Conservation (phyloP, 1,284 basidiomycete species). For the Leccinum cinnamomeum region DNA sequence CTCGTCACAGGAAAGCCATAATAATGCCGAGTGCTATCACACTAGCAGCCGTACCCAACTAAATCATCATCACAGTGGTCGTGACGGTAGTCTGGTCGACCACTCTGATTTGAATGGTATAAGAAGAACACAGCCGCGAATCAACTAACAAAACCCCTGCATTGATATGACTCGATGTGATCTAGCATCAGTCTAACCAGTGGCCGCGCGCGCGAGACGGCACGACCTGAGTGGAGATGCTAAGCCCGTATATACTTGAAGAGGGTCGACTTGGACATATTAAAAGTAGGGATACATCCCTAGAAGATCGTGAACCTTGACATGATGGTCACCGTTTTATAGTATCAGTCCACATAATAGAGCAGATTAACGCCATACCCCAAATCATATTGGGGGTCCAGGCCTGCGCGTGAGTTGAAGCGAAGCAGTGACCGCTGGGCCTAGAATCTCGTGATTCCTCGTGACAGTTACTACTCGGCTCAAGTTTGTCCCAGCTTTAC, state of each 20-base stretch:
- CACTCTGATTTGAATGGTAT: constrained; percentile 36
- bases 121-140: constrained; percentile 39
- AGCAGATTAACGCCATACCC: background rate
- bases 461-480: too few relatives aligned
- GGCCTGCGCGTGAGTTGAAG: too few relatives aligned
- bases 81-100: constrained; percentile 42
- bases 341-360: background rate
- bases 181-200: constrained; percentile 28
- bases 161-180: constrained; percentile 35
- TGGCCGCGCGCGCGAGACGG: constrained; percentile 30
- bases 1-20: constrained; percentile 50
- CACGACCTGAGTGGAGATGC: constrained; percentile 19
- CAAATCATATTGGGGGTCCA: background rate
- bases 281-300: constrained; percentile 14
- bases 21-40: too few relatives aligned
- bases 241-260: constrained; percentile 25
- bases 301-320: constrained; percentile 25
- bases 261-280: constrained; percentile 33
- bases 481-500: too few relatives aligned
- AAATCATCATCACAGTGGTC: constrained; percentile 41
- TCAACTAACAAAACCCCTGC: constrained; percentile 42
- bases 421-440: too few relatives aligned
- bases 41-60: constrained; percentile 37
- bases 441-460: too few relatives aligned
- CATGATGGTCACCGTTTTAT: background rate